Conservation (phyloP, 225 moss, liverwort and hornwort genomes). For the Antitrichia curtipendula region DNA sequence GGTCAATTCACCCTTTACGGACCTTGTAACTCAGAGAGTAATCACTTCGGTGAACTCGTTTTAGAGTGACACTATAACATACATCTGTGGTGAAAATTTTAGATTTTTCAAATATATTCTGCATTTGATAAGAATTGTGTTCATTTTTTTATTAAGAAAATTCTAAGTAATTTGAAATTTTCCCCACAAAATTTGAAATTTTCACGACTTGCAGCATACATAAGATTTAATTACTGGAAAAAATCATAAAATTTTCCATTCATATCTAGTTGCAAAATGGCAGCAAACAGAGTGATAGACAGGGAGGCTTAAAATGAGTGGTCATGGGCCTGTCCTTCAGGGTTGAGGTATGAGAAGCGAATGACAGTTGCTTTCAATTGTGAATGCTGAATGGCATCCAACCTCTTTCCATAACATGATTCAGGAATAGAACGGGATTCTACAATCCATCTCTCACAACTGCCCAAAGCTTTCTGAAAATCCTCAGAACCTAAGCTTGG, state of each 20-base stretch:
- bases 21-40: not conserved
- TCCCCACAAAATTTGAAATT: not conserved
- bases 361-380: not conserved
- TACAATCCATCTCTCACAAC: not conserved
- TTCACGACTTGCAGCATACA: accelerated
- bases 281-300: not conserved
- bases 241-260: not conserved
- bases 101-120: too few relatives aligned
- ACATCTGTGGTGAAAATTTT: too few relatives aligned
- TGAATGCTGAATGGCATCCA: not conserved
- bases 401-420: not conserved
- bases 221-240: not conserved
- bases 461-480: not conserved
- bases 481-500: conserved; percentile 59
- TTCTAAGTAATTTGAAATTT: not conserved
- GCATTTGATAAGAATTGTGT: not conserved
- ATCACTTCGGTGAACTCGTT: not conserved
- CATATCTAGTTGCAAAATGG: not conserved
- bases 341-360: not conserved
- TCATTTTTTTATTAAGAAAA: not conserved
- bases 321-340: not conserved
- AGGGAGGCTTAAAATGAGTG: not conserved
- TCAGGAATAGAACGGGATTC: not conserved
- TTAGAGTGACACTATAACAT: too few relatives aligned
- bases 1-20: too few relatives aligned